Evolutionary conservation across 768 basidiomycete genomes (phyloP).

Genomic region (Termitomyces eurrhizus): DNA sequence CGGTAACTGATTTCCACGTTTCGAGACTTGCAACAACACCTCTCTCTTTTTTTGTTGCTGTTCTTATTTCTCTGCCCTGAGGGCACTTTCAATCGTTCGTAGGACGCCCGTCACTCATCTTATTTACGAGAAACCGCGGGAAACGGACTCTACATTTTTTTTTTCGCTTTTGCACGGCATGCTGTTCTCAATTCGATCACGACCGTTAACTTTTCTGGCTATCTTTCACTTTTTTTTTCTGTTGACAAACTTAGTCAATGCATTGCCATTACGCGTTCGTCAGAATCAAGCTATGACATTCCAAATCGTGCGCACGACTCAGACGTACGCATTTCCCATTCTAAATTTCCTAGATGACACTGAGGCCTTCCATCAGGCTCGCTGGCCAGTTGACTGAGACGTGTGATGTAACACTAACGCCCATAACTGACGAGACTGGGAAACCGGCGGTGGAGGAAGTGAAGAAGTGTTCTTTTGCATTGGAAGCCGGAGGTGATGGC

Average conservation of each 20-base stretch:
- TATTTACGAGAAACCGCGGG: conserved; percentile 46
- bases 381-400: conserved; percentile 51
- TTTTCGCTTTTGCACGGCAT: conserved; percentile 31
- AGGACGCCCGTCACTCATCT: conserved; percentile 27
- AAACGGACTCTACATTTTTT: conserved; percentile 37
- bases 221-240: conserved; percentile 36
- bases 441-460: conserved; percentile 49
- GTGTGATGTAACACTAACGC: conserved; percentile 57
- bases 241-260: conserved; percentile 27
- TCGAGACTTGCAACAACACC: conserved; percentile 14
- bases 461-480: conserved; percentile 43
- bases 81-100: conserved; percentile 45
- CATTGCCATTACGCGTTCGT: conserved; percentile 32
- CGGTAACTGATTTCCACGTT: conserved; percentile 9
- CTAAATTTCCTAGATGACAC: not conserved
- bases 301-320: conserved; percentile 38
- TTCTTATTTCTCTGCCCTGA: conserved; percentile 30
- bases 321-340: conserved; percentile 38
- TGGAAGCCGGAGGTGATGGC: conserved; percentile 18
- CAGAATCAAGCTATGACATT: conserved; percentile 35
- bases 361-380: conserved; percentile 29
- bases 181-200: conserved; percentile 29
- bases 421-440: conserved; percentile 46
- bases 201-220: conserved; percentile 31
- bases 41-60: conserved; percentile 23